Base-by-base conservation (phyloP, 2,329 filamentous ascomycete genomes). In the Biscogniauxia sp. region DNA sequence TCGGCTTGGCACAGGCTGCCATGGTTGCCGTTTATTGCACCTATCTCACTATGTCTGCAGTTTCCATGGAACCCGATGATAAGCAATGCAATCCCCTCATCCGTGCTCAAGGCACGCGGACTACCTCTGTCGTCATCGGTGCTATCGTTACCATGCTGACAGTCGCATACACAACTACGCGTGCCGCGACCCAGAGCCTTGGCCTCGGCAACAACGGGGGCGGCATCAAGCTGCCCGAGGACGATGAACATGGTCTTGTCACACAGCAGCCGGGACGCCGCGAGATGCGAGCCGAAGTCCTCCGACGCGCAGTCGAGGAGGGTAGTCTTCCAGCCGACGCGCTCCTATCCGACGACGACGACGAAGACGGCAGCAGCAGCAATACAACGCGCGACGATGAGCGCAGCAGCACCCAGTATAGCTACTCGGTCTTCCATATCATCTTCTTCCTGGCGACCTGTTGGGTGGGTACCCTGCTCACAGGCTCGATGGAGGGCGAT, bases 1-100 rank as follows among this genome's bases (percentile, higher is more conserved):
- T 95, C 51, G 95, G 95, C 54, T 84, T 99, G 61, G 95, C 95
- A n/a, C 95, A 99, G 75, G 93, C 93, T 51, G 94, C 95, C 64
- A 97, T 98, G 86, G 95, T 99, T 52, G 92, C 93, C 19, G 86
- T 97, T 61, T 99, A 99, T 82, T 99, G 95, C 85, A 98, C 95
- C 51, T 99, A 99, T 74, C 86, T 99, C 58, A 99, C 95, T 67
- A 92, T 99, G 88, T 97, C 93, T 2, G 95, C 95, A 25, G 95
- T 99, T 1, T 96, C 93, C 58, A 98, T 99, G 95, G 94, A 99
- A 71, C 95, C 95, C 0, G 94, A 98, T 75, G 80, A 97, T 79
- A 89, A 91, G 69, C 85, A 91, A 66, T 99, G 95, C 85, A 99
- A 99, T 77, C 95, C 95, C 8, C 83, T 99, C 32, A 83, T 97